Evolutionary conservation across 768 basidiomycete genomes (phyloP), one percentile per base, ranked within the genome.

Genomic region (Suillus cothurnatus): DNA sequence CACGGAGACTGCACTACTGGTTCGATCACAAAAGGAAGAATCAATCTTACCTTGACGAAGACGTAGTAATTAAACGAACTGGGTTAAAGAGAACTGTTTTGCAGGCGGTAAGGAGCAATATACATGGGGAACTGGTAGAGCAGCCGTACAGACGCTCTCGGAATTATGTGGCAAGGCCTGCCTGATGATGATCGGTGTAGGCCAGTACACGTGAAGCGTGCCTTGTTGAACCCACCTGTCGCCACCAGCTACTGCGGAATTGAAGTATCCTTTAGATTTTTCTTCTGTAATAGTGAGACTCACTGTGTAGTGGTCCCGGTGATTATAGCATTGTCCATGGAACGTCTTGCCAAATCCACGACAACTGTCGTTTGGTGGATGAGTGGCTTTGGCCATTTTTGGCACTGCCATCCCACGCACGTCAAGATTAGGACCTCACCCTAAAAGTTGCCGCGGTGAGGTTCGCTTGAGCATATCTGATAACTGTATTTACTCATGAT

Each of bases 1-100:
- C 87, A 87, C 86, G 62, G 82, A 80, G 4, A 77, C 84, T 64
- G 85, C 86, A 72, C 77, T 87, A 1, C 31, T 32, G n/a, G 21
- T 19, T 31, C 28, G 52, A 53, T 53, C 52, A 31, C 8, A 21
- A 45, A 45, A 45, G 8, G 21, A 45, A 21, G 12, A 34, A 6
- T 34, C 9, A 34, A 34, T 34, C 34, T 4, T 9, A 34, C 32
- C 32, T 34, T 9, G 11, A 34, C 34, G 34, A 34, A 34, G 34
- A 34, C 34, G 34, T 34, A 39, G 34, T 34, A 39, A 39, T 39
- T 39, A 39, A 39, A 39, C 14, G 15, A 39, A 14, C 38, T 39
- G 12, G 38, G 38, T 39, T 14, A 38, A 12, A 34, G 6, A 34
- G 6, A 34, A 34, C 32, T 4, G 34, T 38, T 15, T 38, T 38